Evolutionary conservation across 192 early-diverging fungal genomes (phyloP).

Genomic region (Spizellomyces sp.): DNA sequence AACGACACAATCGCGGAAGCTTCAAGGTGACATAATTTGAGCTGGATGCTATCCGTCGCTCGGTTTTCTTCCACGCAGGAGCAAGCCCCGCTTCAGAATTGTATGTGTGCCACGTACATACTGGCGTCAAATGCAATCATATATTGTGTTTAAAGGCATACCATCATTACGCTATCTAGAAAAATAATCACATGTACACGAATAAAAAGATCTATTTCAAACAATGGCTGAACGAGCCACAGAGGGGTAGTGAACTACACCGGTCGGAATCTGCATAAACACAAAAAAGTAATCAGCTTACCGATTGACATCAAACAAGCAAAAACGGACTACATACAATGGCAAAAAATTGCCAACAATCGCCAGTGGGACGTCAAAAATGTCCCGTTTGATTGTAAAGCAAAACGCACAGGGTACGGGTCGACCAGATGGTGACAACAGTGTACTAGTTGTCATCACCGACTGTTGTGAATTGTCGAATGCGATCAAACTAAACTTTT

Average conservation of each 20-base stretch:
- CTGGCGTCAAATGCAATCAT: too few species aligned
- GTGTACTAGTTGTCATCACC: constrained; percentile 85
- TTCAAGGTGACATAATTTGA: too few species aligned
- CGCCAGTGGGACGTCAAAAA: constrained; percentile 89
- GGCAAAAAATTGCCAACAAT: constrained; percentile 52
- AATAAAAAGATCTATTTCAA: not conserved
- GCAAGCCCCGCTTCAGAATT: too few species aligned
- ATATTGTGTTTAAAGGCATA: too few species aligned
- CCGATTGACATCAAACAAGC: not conserved
- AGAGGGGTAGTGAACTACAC: not conserved
- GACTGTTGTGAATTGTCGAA: constrained; percentile 92
- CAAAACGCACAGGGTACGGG: constrained; percentile 91
- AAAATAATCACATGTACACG: too few species aligned
- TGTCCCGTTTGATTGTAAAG: constrained; percentile 95
- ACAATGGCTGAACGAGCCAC: not conserved
- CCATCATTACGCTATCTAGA: too few species aligned
- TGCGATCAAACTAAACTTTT: constrained; percentile 86
- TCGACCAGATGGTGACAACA: constrained; percentile 71
- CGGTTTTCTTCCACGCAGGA: too few species aligned
- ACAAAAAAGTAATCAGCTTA: not conserved
- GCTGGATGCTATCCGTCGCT: too few species aligned
- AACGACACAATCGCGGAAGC: too few species aligned
- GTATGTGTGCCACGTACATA: too few species aligned
- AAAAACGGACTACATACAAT: constrained; percentile 24
- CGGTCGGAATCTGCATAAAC: not conserved